Evolutionary conservation across 352 stramenopile genomes (phyloP).

Genomic region (Phytophthora cryptogea): DNA sequence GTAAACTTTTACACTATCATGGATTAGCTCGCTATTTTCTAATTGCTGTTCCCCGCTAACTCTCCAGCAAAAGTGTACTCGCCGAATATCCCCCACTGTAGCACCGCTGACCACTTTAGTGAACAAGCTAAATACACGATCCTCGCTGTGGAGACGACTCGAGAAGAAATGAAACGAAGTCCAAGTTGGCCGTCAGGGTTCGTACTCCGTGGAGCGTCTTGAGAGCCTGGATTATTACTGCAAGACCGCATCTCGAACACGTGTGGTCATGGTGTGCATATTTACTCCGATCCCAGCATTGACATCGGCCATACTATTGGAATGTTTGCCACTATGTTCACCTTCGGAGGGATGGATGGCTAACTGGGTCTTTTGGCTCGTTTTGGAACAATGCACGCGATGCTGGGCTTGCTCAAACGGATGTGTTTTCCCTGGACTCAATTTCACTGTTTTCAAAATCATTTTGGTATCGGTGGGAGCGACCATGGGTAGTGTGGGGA

Average conservation of each 20-base stretch:
- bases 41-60: no score
- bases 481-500: background rate
- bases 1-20: no score
- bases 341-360: background rate
- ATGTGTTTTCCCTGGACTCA: background rate
- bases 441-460: background rate
- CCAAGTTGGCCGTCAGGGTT: constrained; percentile 1
- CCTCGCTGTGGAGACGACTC: background rate
- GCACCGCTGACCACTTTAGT: no score
- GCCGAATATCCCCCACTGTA: no score
- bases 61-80: no score
- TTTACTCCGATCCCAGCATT: constrained; percentile 1
- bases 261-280: background rate
- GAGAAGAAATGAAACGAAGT: background rate
- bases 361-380: no score
- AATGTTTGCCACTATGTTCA: constrained; percentile 3
- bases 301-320: background rate
- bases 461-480: background rate
- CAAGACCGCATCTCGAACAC: background rate
- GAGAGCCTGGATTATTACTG: constrained; percentile 2
- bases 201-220: no score
- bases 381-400: background rate
- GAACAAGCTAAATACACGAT: background rate
- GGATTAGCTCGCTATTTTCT: no score
- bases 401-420: background rate